Evolutionary conservation across 2,329 filamentous ascomycete genomes (phyloP).

Genomic region (Botryosphaeria dothidea): DNA sequence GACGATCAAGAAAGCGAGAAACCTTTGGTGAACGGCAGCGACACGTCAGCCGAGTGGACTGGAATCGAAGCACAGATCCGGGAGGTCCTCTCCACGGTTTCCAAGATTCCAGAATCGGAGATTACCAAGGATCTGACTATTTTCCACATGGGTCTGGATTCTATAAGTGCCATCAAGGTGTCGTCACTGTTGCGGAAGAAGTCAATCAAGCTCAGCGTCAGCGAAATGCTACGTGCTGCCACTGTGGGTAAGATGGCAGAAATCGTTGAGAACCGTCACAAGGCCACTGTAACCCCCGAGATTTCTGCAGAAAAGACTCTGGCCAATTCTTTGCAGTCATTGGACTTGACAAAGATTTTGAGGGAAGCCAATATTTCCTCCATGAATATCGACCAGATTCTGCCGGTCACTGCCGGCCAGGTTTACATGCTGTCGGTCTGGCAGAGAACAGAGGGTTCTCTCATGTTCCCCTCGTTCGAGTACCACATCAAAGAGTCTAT

Average conservation of each 20-base stretch:
- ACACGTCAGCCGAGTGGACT: slow-evolving; percentile 29
- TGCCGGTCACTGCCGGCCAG: slow-evolving; percentile 77
- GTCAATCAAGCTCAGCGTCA: slow-evolving; percentile 65
- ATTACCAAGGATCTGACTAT: slow-evolving; percentile 66
- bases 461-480: slow-evolving; percentile 75
- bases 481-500: slow-evolving; percentile 54
- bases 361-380: slow-evolving; percentile 41
- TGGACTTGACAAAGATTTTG: slow-evolving; percentile 46
- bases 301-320: slow-evolving; percentile 9
- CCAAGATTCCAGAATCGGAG: slow-evolving; percentile 57
- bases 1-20: background rate
- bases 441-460: slow-evolving; percentile 64
- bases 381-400: slow-evolving; percentile 54
- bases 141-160: slow-evolving; percentile 86
- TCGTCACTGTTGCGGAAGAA: slow-evolving; percentile 67
- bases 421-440: slow-evolving; percentile 77
- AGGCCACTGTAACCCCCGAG: background rate
- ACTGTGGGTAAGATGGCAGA: slow-evolving; percentile 66
- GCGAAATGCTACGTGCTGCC: slow-evolving; percentile 67
- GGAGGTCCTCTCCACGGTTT: slow-evolving; percentile 55
- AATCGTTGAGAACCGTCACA: slow-evolving; percentile 27
- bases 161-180: slow-evolving; percentile 87
- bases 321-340: slow-evolving; percentile 29
- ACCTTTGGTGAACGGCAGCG: background rate
- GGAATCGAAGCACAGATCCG: slow-evolving; percentile 43